Evolutionary conservation across 23 red algal species (phyloP).

Genomic region (Chondrus crispus): DNA sequence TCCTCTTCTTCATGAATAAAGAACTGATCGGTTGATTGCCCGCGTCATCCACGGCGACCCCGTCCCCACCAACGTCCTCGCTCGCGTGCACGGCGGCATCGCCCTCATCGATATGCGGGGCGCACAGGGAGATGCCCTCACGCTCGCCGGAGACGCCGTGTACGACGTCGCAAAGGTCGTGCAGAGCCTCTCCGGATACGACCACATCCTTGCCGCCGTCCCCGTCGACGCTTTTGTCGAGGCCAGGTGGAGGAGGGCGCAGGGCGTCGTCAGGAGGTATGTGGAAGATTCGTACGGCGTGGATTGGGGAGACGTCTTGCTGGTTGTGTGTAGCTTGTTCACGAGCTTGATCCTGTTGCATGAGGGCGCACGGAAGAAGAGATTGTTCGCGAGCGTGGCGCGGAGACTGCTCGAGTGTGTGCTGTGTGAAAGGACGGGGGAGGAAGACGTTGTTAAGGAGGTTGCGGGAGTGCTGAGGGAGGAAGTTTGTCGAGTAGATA

Average conservation of each 20-base stretch:
- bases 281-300: background rate
- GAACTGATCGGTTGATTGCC: no score
- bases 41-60: constrained; percentile 35
- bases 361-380: background rate
- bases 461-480: no score
- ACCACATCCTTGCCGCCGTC: background rate
- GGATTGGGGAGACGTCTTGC: background rate
- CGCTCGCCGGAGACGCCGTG: constrained; percentile 8
- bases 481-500: no score
- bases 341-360: background rate
- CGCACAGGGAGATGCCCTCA: background rate
- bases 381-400: no score
- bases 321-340: background rate
- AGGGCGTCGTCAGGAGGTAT: background rate
- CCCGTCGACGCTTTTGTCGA: background rate
- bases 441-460: no score
- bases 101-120: constrained; percentile 22
- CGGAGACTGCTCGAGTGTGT: no score
- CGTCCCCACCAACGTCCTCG: constrained; percentile 30
- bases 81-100: background rate
- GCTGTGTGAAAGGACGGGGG: no score
- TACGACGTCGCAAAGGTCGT: constrained; percentile 37
- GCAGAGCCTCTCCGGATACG: constrained; percentile 21
- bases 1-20: no score
- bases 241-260: background rate